Conservation (phyloP, 2,329 filamentous ascomycete species). For the Cercospora sp. region DNA sequence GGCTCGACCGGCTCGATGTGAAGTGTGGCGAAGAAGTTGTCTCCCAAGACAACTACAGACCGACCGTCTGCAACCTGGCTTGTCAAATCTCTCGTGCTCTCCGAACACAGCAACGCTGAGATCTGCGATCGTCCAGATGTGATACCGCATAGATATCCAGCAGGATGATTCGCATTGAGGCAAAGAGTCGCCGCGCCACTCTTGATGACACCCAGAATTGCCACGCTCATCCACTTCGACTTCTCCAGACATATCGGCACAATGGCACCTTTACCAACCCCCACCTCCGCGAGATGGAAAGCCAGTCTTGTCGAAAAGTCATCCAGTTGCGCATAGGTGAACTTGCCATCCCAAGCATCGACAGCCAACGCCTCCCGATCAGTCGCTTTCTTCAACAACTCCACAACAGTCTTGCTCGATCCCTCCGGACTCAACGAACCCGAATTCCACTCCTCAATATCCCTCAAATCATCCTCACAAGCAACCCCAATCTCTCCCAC, state of each 20-base stretch:
- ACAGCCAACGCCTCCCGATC: constrained; percentile 31
- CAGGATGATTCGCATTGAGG: constrained; percentile 33
- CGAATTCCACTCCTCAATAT: constrained; percentile 28
- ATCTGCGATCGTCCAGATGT: constrained; percentile 11
- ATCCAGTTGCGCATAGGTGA: constrained; percentile 34
- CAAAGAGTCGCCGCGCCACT: constrained; percentile 34
- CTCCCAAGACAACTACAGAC: neutral
- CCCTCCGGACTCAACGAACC: constrained; percentile 7
- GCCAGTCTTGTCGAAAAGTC: constrained; percentile 10
- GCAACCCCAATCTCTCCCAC: constrained; percentile 13
- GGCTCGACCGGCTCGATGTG: neutral
- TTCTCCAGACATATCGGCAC: constrained; percentile 35
- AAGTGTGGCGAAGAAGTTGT: constrained; percentile 7
- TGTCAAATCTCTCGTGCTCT: neutral
- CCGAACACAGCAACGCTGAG: constrained; percentile 9
- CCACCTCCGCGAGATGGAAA: constrained; percentile 6
- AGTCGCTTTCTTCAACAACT: constrained; percentile 25
- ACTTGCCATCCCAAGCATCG: constrained; percentile 34
- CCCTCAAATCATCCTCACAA: constrained; percentile 20
- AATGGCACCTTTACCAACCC: neutral
- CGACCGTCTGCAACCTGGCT: neutral
- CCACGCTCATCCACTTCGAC: constrained; percentile 34
- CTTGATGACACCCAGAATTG: constrained; percentile 37
- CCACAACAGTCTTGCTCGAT: constrained; percentile 25
- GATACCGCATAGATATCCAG: too few relatives aligned